Percentiles rank a stretch among this genome's conserved stretches.
Evolutionary conservation across 1,139 yeast species (phyloP).

Genomic region (Kodamaea sp.): DNA sequence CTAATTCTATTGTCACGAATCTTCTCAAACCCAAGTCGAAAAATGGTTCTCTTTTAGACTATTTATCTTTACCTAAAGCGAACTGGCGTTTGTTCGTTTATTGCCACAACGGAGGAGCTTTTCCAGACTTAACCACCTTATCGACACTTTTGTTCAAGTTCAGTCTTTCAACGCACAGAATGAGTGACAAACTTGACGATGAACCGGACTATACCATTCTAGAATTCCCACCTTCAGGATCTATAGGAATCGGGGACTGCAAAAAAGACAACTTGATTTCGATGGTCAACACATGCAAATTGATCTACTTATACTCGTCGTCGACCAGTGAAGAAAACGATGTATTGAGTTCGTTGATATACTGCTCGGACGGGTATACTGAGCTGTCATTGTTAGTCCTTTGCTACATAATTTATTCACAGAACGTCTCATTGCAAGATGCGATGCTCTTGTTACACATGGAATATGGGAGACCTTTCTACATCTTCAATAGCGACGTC

Average conservation of each 20-base stretch:
- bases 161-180: conserved; percentile 28
- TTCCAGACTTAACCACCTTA: conserved; percentile 49
- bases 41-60: conserved; percentile 14
- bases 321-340: conserved; percentile 25
- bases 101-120: conserved; percentile 56
- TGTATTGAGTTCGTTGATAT: conserved; percentile 50
- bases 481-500: conserved; percentile 77
- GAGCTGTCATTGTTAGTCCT: conserved; percentile 78
- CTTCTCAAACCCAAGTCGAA: conserved; percentile 4
- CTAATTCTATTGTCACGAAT: conserved; percentile 47
- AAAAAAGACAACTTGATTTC: conserved; percentile 55
- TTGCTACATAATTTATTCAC: conserved; percentile 69
- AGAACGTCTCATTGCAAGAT: conserved; percentile 49
- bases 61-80: conserved; percentile 37
- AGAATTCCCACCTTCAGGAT: conserved; percentile 83
- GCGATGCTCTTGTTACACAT: conserved; percentile 62
- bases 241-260: conserved; percentile 71
- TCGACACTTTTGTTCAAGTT: conserved; percentile 36
- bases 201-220: conserved; percentile 39
- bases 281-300: conserved; percentile 64
- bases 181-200: conserved; percentile 18
- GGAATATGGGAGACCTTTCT: conserved; percentile 74
- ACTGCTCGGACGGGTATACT: conserved; percentile 91
- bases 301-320: conserved; percentile 47
- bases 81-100: conserved; percentile 41